These are phyloP conservation scores for Carex cristatella DNA, from an alignment of 176 grass and related monocot species.

Conservation along the genomic window DNA sequence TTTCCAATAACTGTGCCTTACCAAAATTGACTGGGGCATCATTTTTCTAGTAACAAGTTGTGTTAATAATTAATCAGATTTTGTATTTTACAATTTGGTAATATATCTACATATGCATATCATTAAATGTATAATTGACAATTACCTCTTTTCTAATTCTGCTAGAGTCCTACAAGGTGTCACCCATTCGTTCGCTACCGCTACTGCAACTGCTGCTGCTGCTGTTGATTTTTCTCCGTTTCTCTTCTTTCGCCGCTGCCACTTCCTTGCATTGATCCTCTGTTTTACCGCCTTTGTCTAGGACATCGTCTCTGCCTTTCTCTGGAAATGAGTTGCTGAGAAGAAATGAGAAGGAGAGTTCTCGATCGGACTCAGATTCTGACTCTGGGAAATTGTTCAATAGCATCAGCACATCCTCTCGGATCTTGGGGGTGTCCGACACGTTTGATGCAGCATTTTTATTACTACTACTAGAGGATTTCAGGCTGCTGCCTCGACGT, in stretches of 20 bases:
- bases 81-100: neutral
- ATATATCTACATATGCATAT: neutral
- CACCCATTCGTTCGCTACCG: neutral
- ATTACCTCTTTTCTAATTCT: constrained; percentile 29
- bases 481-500: neutral
- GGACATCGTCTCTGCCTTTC: neutral
- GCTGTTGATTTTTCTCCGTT: neutral
- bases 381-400: constrained; percentile 18
- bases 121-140: neutral
- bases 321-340: neutral
- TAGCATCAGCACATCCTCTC: constrained; percentile 12
- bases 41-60: too few species aligned
- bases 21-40: neutral
- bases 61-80: neutral
- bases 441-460: neutral
- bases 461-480: constrained; percentile 1
- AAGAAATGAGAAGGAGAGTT: constrained; percentile 32
- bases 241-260: neutral
- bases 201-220: constrained; percentile 6
- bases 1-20: neutral
- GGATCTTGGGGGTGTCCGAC: neutral
- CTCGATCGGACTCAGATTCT: constrained; percentile 17
- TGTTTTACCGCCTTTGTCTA: neutral
- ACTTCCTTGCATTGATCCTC: neutral
- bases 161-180: neutral